These are phyloP conservation scores for Talaromyces albobiverticillius DNA, from an alignment of 2,329 filamentous ascomycete species.

Conservation along the genomic window DNA sequence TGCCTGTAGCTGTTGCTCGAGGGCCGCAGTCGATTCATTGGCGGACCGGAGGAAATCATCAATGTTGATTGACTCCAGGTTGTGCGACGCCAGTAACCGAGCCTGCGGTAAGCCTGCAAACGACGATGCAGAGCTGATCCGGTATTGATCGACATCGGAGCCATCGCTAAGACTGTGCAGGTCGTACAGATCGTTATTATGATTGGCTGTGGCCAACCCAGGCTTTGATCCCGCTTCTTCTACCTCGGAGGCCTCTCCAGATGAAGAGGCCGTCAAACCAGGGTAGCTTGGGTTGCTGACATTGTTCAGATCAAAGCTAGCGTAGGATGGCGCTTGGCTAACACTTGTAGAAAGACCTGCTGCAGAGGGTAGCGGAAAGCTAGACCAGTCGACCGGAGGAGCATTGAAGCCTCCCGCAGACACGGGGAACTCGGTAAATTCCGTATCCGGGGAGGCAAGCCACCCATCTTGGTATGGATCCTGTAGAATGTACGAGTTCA, in stretches of 20 bases:
- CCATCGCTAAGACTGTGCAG: constrained; percentile 41
- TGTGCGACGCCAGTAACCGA: constrained; percentile 39
- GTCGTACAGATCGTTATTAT: constrained; percentile 33
- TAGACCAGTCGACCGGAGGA: constrained; percentile 49
- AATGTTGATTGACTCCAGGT: constrained; percentile 41
- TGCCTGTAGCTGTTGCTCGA: constrained; percentile 39
- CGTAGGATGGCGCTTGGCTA: constrained; percentile 46
- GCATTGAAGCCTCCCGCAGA: constrained; percentile 38
- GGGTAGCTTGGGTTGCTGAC: constrained; percentile 34
- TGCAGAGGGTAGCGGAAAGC: constrained; percentile 40
- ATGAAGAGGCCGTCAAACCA: constrained; percentile 44
- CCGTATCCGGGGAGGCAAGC: constrained; percentile 43
- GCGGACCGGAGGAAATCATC: constrained; percentile 44
- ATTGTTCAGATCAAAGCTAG: constrained; percentile 44
- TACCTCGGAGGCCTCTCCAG: constrained; percentile 48
- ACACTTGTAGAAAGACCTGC: constrained; percentile 36
- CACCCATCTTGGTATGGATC: constrained; percentile 39
- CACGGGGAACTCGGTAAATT: constrained; percentile 37
- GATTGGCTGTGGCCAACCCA: constrained; percentile 23
- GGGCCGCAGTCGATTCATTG: constrained; percentile 37
- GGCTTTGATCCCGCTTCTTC: constrained; percentile 42
- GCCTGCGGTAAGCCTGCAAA: constrained; percentile 41
- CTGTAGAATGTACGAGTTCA: constrained; percentile 34
- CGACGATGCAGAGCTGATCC: constrained; percentile 42
- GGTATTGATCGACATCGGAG: constrained; percentile 40